Percentiles rank a stretch among this genome's conserved stretches.
Evolutionary conservation across 2,329 filamentous ascomycete genomes (phyloP).

Genomic region (Fusarium decemcellulare): DNA sequence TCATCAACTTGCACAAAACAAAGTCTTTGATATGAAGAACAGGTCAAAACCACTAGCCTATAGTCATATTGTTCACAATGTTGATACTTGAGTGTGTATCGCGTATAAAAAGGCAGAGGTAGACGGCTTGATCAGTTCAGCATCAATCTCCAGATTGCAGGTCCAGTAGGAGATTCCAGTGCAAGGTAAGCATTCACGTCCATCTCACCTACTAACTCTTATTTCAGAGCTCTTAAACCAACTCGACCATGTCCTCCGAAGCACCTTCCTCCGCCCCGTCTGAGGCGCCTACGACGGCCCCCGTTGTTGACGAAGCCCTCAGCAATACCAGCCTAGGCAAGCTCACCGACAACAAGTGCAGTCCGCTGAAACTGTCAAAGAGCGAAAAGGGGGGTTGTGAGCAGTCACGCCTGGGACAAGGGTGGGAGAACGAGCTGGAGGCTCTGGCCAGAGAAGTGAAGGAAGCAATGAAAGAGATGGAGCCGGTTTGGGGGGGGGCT

Average conservation of each 20-base stretch:
- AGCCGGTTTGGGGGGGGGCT: conserved; percentile 21
- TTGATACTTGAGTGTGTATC: not conserved
- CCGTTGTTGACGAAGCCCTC: not conserved
- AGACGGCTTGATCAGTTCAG: not conserved
- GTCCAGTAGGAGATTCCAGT: conserved; percentile 6
- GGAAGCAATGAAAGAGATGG: conserved; percentile 11
- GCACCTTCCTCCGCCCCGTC: not conserved
- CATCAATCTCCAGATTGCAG: conserved; percentile 7
- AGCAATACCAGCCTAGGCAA: not conserved
- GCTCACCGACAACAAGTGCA: not conserved
- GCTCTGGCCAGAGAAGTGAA: conserved; percentile 23
- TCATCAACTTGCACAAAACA: too few relatives aligned
- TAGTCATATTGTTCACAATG: not conserved
- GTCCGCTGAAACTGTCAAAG: conserved; percentile 3
- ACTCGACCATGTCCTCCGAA: conserved; percentile 18
- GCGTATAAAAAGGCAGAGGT: conserved; percentile 10
- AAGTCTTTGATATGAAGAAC: too few relatives aligned
- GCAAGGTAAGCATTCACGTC: conserved; percentile 9
- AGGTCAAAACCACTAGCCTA: not conserved
- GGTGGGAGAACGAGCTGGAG: conserved; percentile 6
- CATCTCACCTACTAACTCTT: not conserved
- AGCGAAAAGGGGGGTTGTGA: not conserved
- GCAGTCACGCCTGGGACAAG: not conserved
- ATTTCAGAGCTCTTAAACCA: not conserved
- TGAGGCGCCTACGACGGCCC: not conserved